phyloP scores from a whole-genome alignment of 805 yeast genomes.

The Suhomyces kilbournensis region DNA sequence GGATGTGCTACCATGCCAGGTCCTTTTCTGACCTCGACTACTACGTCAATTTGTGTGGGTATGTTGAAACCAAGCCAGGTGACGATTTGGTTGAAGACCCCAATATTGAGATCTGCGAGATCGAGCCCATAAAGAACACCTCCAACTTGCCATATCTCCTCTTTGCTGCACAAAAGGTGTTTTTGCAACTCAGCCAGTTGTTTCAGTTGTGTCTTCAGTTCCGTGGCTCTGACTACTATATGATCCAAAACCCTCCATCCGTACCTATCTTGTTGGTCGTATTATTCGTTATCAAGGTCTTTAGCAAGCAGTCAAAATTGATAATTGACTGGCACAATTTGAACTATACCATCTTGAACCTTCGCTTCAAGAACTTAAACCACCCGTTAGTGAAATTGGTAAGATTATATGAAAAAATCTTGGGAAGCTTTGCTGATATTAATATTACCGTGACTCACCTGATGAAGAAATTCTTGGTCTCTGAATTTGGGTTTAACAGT shows the following conservation, averaged over 20 bases:
- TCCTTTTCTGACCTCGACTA: constrained; percentile 70
- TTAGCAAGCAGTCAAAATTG: constrained; percentile 54
- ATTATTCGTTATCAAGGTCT: constrained; percentile 48
- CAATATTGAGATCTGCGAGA: constrained; percentile 50
- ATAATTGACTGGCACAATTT: constrained; percentile 96
- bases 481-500: constrained; percentile 50
- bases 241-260: constrained; percentile 92
- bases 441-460: constrained; percentile 78
- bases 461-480: constrained; percentile 60
- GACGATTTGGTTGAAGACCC: constrained; percentile 47
- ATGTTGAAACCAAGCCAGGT: constrained; percentile 58
- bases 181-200: constrained; percentile 51
- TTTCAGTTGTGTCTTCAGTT: constrained; percentile 47
- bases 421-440: constrained; percentile 63
- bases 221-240: constrained; percentile 61
- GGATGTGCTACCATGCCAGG: constrained; percentile 87
- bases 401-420: constrained; percentile 57
- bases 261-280: constrained; percentile 74
- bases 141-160: constrained; percentile 48
- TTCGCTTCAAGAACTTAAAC: constrained; percentile 50
- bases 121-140: constrained; percentile 39
- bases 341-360: constrained; percentile 75
- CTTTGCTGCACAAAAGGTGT: constrained; percentile 59
- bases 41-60: constrained; percentile 83
- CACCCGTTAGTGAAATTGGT: constrained; percentile 65